A percentile compares a stretch with the other conserved stretches of the same genome.
These are phyloP conservation scores for Wickerhamiella sergipiensis DNA, from an alignment of 805 yeast genomes.

Conservation along the genomic window DNA sequence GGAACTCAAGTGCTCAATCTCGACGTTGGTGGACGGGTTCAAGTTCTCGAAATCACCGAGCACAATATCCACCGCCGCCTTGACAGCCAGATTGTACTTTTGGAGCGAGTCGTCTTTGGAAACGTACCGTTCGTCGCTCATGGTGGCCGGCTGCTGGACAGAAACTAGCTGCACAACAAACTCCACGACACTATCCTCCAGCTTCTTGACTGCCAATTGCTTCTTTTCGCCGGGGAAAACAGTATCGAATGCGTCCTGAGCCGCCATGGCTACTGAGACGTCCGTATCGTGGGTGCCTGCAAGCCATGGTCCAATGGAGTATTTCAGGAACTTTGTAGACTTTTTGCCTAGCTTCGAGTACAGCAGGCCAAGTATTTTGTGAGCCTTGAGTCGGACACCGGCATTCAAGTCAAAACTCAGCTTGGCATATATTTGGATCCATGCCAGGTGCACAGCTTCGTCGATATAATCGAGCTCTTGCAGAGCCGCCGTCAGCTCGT, in stretches of 20 bases:
- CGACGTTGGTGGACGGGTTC: neutral
- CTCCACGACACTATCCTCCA: constrained; percentile 41
- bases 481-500: constrained; percentile 34
- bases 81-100: constrained; percentile 47
- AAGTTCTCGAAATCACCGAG: neutral
- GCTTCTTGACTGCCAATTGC: constrained; percentile 45
- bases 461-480: constrained; percentile 28
- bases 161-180: constrained; percentile 39
- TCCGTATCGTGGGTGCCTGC: constrained; percentile 64
- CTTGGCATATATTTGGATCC: constrained; percentile 68
- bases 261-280: constrained; percentile 38
- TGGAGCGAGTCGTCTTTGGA: constrained; percentile 50
- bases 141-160: constrained; percentile 44
- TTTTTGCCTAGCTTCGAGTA: constrained; percentile 39
- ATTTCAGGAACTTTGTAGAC: constrained; percentile 52
- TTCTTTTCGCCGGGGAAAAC: constrained; percentile 48
- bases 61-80: constrained; percentile 29
- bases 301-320: constrained; percentile 61
- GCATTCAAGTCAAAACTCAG: constrained; percentile 59
- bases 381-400: constrained; percentile 46
- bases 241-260: constrained; percentile 32
- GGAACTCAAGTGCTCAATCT: constrained; percentile 18
- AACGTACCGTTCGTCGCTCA: constrained; percentile 64
- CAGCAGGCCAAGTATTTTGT: constrained; percentile 47
- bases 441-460: constrained; percentile 49